Evolutionary conservation across 2,329 filamentous ascomycete genomes (phyloP).

Genomic region (Talaromyces amestolkiae): DNA sequence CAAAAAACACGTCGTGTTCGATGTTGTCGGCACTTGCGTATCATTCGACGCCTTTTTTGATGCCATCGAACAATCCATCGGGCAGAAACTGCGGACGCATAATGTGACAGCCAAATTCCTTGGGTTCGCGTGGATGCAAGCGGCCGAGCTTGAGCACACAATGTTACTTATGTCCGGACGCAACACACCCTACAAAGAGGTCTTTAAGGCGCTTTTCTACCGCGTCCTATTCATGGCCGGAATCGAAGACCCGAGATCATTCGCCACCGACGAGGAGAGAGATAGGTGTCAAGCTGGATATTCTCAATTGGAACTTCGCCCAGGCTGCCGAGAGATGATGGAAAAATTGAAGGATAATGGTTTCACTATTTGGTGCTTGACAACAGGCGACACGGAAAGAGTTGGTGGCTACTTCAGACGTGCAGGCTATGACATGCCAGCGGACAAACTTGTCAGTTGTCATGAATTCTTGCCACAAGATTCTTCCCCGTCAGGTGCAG

Average conservation of each 20-base stretch:
- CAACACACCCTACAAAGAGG: constrained; percentile 41
- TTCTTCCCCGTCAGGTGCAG: neutral
- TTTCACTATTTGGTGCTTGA: constrained; percentile 56
- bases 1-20: constrained; percentile 50
- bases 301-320: constrained; percentile 31
- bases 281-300: constrained; percentile 41
- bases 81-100: constrained; percentile 33
- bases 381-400: constrained; percentile 50
- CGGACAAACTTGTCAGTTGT: constrained; percentile 53
- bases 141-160: constrained; percentile 47
- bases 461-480: constrained; percentile 32
- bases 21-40: constrained; percentile 52
- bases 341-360: constrained; percentile 44
- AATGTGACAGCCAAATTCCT: constrained; percentile 40
- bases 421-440: constrained; percentile 50
- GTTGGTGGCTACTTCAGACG: constrained; percentile 55
- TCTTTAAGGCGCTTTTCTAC: constrained; percentile 45
- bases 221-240: constrained; percentile 44
- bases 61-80: constrained; percentile 39
- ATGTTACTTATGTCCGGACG: constrained; percentile 44
- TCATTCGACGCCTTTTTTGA: constrained; percentile 44
- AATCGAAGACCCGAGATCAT: constrained; percentile 36
- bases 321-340: constrained; percentile 39
- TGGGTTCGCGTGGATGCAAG: constrained; percentile 46
- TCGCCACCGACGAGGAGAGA: constrained; percentile 42